Percentiles rank a stretch among this genome's conserved stretches.
These are phyloP conservation scores for Globisporangium uncinulatum DNA, from an alignment of 352 stramenopile genomes.

Conservation along the genomic window DNA sequence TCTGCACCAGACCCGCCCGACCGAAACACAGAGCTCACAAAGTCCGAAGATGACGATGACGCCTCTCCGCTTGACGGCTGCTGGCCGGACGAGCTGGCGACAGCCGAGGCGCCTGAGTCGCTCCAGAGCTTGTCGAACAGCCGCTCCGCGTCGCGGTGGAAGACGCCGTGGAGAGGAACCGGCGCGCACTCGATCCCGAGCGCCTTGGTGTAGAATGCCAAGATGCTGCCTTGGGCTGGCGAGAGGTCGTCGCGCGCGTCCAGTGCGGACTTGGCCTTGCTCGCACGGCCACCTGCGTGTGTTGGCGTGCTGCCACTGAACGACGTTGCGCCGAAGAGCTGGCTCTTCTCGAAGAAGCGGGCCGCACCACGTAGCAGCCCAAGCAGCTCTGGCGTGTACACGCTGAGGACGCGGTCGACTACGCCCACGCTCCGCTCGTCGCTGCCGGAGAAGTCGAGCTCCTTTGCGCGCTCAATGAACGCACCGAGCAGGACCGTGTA, in stretches of 20 bases:
- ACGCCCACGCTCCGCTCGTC: slow-evolving; percentile 60
- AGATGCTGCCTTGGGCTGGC: slow-evolving; percentile 58
- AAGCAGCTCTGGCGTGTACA: slow-evolving; percentile 70
- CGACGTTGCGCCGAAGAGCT: slow-evolving; percentile 49
- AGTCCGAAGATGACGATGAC: slow-evolving; percentile 14
- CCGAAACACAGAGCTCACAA: slow-evolving; percentile 31
- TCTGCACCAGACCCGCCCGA: slow-evolving; percentile 9
- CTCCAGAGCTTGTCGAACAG: slow-evolving; percentile 81
- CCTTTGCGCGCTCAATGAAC: slow-evolving; percentile 78
- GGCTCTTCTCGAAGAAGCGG: slow-evolving; percentile 58
- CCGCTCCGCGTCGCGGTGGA: slow-evolving; percentile 76
- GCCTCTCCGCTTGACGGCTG: slow-evolving; percentile 12
- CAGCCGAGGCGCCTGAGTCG: slow-evolving; percentile 27
- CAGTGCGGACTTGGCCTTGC: slow-evolving; percentile 16
- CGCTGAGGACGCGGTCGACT: slow-evolving; percentile 60
- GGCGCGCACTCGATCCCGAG: slow-evolving; percentile 64
- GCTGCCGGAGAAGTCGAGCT: slow-evolving; percentile 69
- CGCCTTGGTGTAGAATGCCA: slow-evolving; percentile 78
- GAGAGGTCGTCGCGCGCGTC: slow-evolving; percentile 32
- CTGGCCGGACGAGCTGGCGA: neutral
- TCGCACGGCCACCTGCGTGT: neutral
- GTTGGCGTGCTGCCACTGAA: slow-evolving; percentile 23
- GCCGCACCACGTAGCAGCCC: slow-evolving; percentile 50
- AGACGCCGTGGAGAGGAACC: slow-evolving; percentile 64
- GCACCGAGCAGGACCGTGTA: slow-evolving; percentile 77